Evolutionary conservation across 2,329 filamentous ascomycete genomes (phyloP).

Genomic region (Paecilomyces fulvus): DNA sequence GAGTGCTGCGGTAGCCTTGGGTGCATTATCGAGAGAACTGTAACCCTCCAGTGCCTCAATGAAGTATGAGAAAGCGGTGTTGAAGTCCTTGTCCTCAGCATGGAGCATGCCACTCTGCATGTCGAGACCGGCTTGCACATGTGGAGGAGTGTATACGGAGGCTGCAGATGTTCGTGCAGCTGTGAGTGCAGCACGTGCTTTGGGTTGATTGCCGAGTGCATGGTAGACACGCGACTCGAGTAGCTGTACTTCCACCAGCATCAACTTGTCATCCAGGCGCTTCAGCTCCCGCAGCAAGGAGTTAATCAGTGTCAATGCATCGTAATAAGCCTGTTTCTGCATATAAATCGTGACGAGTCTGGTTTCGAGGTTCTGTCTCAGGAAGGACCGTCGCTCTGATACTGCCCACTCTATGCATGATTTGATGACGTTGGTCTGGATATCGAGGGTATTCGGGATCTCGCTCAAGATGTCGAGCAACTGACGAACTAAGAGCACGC

Average conservation of each 20-base stretch:
- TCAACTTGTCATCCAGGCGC: constrained; percentile 95
- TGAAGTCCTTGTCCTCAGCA: constrained; percentile 98
- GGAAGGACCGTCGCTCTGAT: constrained; percentile 85
- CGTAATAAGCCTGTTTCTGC: constrained; percentile 95
- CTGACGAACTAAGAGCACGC: constrained; percentile 65
- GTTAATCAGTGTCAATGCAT: constrained; percentile 94
- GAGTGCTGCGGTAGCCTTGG: constrained; percentile 88
- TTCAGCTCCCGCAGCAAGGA: constrained; percentile 92
- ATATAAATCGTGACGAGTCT: constrained; percentile 91
- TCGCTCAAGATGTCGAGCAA: constrained; percentile 90
- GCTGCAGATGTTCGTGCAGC: constrained; percentile 91
- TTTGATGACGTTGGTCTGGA: constrained; percentile 90
- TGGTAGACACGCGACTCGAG: constrained; percentile 97
- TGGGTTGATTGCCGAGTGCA: constrained; percentile 90
- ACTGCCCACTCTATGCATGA: constrained; percentile 99
- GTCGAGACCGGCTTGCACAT: constrained; percentile 90
- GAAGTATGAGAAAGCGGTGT: constrained; percentile 97
- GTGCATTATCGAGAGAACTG: constrained; percentile 78
- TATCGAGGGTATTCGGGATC: constrained; percentile 90
- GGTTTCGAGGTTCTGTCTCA: constrained; percentile 96
- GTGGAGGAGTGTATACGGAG: constrained; percentile 91
- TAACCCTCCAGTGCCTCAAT: constrained; percentile 98
- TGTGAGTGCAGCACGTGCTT: constrained; percentile 89
- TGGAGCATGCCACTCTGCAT: constrained; percentile 99
- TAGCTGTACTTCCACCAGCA: constrained; percentile 94